A percentile compares a stretch with the other conserved stretches of the same genome.
Evolutionary conservation across 768 basidiomycete species (phyloP).

Genomic region (Mycena filopes): DNA sequence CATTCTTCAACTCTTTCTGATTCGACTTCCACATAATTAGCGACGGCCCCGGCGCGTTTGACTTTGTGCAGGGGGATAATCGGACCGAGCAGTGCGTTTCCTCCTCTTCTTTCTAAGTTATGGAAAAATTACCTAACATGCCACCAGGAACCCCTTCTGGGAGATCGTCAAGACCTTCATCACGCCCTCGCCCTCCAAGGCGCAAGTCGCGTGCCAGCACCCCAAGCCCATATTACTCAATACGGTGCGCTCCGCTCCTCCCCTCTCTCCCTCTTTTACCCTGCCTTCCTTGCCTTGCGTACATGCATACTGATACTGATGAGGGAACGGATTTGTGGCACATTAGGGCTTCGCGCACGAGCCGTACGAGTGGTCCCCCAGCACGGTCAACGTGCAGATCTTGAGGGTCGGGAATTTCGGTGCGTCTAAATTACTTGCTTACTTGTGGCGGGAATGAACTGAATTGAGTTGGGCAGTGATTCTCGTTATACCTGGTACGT

Average conservation of each 20-base stretch:
- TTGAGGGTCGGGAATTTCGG: conserved; percentile 77
- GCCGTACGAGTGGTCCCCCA: conserved; percentile 82
- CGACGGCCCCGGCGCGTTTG: conserved; percentile 84
- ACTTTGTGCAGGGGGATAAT: conserved; percentile 81
- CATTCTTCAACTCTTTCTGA: too few relatives aligned
- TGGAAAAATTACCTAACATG: neutral
- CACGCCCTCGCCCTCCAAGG: conserved; percentile 68
- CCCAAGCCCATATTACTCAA: conserved; percentile 86
- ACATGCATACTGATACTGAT: neutral
- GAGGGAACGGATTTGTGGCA: too few relatives aligned
- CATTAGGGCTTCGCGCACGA: conserved; percentile 67
- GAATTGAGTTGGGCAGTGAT: conserved; percentile 59
- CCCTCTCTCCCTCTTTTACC: neutral
- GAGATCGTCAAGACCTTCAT: conserved; percentile 72
- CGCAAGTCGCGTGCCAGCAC: conserved; percentile 75
- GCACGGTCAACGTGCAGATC: conserved; percentile 81
- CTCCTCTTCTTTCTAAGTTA: conserved; percentile 7
- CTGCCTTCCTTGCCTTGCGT: conserved; percentile 17
- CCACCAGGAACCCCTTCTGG: conserved; percentile 79
- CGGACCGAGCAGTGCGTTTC: conserved; percentile 62
- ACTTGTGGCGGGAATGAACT: neutral
- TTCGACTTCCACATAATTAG: conserved; percentile 41
- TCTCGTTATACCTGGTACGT: conserved; percentile 65
- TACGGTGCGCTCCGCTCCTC: conserved; percentile 64
- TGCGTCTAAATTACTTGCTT: conserved; percentile 36